Percentiles rank a stretch among this genome's conserved stretches.
These are phyloP conservation scores for Mycosphaerelloides madeirae DNA, from an alignment of 2,329 filamentous ascomycete genomes.

Conservation along the genomic window DNA sequence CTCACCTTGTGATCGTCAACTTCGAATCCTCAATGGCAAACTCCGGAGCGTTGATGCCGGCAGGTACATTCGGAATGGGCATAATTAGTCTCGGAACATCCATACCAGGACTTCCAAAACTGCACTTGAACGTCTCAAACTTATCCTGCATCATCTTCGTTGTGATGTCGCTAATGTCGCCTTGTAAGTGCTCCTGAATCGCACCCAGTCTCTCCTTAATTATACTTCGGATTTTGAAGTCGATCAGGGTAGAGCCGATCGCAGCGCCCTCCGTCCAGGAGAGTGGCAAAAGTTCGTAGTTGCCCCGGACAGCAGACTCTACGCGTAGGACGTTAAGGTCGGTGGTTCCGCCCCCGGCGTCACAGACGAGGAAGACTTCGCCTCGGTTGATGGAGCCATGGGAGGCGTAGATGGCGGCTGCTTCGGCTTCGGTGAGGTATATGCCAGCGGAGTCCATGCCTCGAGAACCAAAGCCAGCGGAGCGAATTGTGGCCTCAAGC, in stretches of 20 bases:
- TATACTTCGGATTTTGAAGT: slow-evolving; percentile 32
- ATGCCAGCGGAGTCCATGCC: slow-evolving; percentile 27
- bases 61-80: slow-evolving; percentile 31
- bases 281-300: slow-evolving; percentile 4
- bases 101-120: slow-evolving; percentile 29
- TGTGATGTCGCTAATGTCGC: slow-evolving; percentile 1
- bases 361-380: slow-evolving; percentile 48
- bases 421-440: slow-evolving; percentile 51
- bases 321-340: slow-evolving; percentile 39
- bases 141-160: slow-evolving; percentile 38
- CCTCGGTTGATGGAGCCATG: slow-evolving; percentile 31
- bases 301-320: slow-evolving; percentile 2
- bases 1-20: slow-evolving; percentile 28
- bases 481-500: slow-evolving; percentile 2
- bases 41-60: slow-evolving; percentile 31
- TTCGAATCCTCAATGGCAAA: slow-evolving; percentile 32
- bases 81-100: slow-evolving; percentile 4
- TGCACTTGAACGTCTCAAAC: slow-evolving; percentile 40
- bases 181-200: background rate
- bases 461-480: slow-evolving; percentile 3
- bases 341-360: slow-evolving; percentile 49
- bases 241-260: slow-evolving; percentile 40
- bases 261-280: slow-evolving; percentile 27
- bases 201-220: background rate
- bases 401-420: slow-evolving; percentile 47